Base-by-base conservation (phyloP, 2,329 filamentous ascomycete species). In the Trichoderma atrobrunneum region DNA sequence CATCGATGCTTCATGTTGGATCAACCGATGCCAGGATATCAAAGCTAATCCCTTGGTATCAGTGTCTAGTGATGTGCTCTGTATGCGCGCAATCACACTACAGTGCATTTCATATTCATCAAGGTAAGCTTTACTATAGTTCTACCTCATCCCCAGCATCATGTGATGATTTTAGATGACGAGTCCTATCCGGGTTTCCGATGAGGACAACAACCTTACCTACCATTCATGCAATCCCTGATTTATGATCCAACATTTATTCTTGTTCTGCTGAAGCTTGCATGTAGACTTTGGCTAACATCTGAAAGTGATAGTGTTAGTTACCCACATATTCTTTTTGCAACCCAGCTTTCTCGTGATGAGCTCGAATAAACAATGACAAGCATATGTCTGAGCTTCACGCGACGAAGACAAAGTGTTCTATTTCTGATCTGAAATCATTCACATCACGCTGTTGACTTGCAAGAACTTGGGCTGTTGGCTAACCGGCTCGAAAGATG, bases 331-430 rank as follows among this genome's bases (percentile, higher is more conserved):
- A 59, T 68, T 66, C 59, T 56, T 64, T 73, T 73, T 71, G 68
- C 73, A 24, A 69, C 48, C 66, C 73, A 71, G 71, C 54, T 66
- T 74, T 76, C 77, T 74, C 78, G 90, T 96, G 93, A 96, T 96
- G 93, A 96, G 88, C 82, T 87, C 89, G 94, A 91, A 89, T 87
- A 85, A 87, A 88, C 68, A 91, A 90, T 89, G 93, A 97, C 94
- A 97, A 97, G 93, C 93, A 97, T 97, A 97, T 97, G 93, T 97
- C 94, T 88, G 91, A 97, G 94, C 90, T 87, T 73, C 81, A 81
- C 85, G 82, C 82, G 74, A 81, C 79, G 82, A 84, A 78, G 82
- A 84, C 75, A 82, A 80, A 74, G 78, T 79, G 80, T 82, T 81
- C 74, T 76, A 16, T 74, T 71, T 72, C 78, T 80, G 78, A 80